Conservation (phyloP, 805 yeast genomes). For the Wickerhamiella australiensis region DNA sequence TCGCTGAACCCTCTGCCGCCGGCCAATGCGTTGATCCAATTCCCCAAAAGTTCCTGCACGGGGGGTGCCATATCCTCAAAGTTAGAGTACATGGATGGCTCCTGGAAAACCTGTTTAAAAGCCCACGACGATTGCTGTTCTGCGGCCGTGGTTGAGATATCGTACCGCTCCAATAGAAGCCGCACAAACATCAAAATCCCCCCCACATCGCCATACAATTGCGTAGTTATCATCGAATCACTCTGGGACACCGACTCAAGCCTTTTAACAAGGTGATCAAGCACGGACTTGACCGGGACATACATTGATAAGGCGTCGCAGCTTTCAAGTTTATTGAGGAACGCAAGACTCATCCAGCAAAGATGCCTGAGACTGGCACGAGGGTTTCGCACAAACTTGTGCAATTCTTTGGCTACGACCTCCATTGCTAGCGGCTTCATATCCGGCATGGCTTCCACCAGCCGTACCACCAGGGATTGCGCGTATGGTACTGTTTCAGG, state of each 20-base stretch:
- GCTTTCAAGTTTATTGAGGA: constrained; percentile 35
- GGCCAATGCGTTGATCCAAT: constrained; percentile 73
- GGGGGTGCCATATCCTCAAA: constrained; percentile 18
- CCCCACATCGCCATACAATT: constrained; percentile 46
- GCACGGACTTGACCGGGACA: constrained; percentile 34
- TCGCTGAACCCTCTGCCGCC: constrained; percentile 80
- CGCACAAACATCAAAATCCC: constrained; percentile 40
- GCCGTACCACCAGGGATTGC: background rate
- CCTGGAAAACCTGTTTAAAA: constrained; percentile 13
- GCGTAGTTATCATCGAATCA: background rate
- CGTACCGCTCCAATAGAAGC: constrained; percentile 32
- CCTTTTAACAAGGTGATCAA: constrained; percentile 38
- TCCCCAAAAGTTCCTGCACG: constrained; percentile 34
- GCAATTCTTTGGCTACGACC: constrained; percentile 12
- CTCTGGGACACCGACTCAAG: constrained; percentile 11
- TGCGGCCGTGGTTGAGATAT: constrained; percentile 12
- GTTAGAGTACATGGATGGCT: constrained; percentile 17
- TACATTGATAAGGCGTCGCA: constrained; percentile 37
- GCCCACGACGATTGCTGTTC: constrained; percentile 13
- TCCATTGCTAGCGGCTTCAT: constrained; percentile 14
- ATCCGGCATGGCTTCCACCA: constrained; percentile 3
- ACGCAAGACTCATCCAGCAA: constrained; percentile 35
- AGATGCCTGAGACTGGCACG: constrained; percentile 6
- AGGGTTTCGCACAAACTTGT: constrained; percentile 10
- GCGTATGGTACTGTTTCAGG: background rate